Evolutionary conservation across 2,329 filamentous ascomycete genomes (phyloP), one percentile per base, ranked within the genome.

Genomic region (Verticillium nonalfalfae): DNA sequence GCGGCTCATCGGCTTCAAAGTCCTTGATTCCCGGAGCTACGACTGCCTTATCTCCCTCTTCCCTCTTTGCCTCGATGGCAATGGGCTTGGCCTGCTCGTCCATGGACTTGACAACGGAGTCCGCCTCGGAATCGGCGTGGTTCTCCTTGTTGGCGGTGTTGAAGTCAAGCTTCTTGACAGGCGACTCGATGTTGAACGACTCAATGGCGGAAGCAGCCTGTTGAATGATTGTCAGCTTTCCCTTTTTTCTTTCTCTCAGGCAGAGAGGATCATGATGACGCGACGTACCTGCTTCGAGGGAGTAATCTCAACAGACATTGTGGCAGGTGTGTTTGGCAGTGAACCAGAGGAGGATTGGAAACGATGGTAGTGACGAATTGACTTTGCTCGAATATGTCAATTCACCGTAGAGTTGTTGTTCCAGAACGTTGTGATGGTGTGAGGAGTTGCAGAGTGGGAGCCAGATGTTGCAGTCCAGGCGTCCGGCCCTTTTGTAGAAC

Each of bases 141-240:
- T 96, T 96, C 81, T 97, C 93, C 80, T 97, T 97, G 80, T 91
- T 84, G 62, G 82, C 82, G 60, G 80, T 73, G 67, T 83, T 78
- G 75, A 97, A 92, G 80, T 90, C 83, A 68, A 95, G 85, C 85
- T 96, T 96, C 89, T 97, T 97, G 66, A 90, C 80, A 56, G 93
- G 93, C 1, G 92, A 95, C 69, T 96, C 91, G 87, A 97, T 96
- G 80, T 94, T 96, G 76, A 98, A 84, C 69, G 86, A 87, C 77
- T 95, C 88, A 73, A 98, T 89, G 70, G 88, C 92, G 72, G 91
- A 88, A 71, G 93, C 90, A 81, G 90, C 90, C 94, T 98, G 74
- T 7, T 13, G 18, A 26, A 33, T 62, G 45, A 64, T 60, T 62
- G 68, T 79, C 75, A 80, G 75, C 59, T 60, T 14, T 14, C 14